phyloP scores from a whole-genome alignment of 768 basidiomycete genomes.

The Boletales sp. region DNA sequence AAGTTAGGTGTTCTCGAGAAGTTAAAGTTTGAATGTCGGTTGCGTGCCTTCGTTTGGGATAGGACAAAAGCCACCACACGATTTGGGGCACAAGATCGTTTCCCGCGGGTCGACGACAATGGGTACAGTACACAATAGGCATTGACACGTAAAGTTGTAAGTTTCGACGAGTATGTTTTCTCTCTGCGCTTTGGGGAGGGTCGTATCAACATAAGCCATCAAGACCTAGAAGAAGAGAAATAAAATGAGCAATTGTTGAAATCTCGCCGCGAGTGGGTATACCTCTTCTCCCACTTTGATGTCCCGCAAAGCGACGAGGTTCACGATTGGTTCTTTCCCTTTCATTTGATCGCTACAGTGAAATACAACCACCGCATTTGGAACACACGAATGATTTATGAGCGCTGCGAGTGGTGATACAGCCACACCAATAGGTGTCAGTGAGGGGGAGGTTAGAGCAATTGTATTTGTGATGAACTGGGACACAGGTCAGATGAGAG shows the following conservation, averaged over 20 bases:
- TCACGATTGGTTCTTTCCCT: conserved; percentile 57
- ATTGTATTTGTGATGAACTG: conserved; percentile 94
- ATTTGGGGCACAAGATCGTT: conserved; percentile 63
- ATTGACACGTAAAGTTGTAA: conserved; percentile 77
- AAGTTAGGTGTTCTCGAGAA: neutral
- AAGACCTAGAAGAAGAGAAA: conserved; percentile 48
- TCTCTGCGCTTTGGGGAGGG: conserved; percentile 55
- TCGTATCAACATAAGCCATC: conserved; percentile 84
- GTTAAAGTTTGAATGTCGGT: neutral
- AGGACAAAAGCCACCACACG: conserved; percentile 62
- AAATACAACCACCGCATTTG: conserved; percentile 91
- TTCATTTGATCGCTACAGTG: conserved; percentile 47
- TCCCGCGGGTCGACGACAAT: conserved; percentile 58
- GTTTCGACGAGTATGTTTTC: conserved; percentile 59
- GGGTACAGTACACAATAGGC: conserved; percentile 48
- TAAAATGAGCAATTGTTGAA: neutral
- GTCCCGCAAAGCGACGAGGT: conserved; percentile 66
- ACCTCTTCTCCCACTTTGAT: conserved; percentile 74
- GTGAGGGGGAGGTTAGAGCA: conserved; percentile 71
- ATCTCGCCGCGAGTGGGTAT: neutral
- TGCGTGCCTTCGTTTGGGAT: conserved; percentile 57
- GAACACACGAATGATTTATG: conserved; percentile 85
- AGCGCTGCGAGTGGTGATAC: conserved; percentile 78
- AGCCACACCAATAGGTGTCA: conserved; percentile 81
- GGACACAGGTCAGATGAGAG: neutral